phyloP scores from a whole-genome alignment of 495 filamentous ascomycete species.

The Lasiosphaeria ovina region DNA sequence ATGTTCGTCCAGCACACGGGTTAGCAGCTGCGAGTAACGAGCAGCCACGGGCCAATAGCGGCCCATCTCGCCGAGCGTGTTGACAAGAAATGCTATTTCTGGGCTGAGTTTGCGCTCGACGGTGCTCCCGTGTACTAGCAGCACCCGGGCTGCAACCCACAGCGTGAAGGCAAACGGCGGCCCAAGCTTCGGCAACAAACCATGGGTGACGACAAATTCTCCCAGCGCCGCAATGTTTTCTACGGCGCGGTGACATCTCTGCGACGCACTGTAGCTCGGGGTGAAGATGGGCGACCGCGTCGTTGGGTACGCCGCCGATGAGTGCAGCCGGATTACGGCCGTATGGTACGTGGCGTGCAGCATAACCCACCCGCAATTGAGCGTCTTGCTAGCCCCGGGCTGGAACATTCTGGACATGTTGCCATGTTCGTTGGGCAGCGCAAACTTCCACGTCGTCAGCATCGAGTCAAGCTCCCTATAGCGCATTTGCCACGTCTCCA shows the following conservation, averaged over 20 bases:
- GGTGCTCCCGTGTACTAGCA: conserved; percentile 84
- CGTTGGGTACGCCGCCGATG: conserved; percentile 88
- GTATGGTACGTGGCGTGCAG: conserved; percentile 75
- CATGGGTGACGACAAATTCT: conserved; percentile 68
- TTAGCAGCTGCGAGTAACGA: conserved; percentile 75
- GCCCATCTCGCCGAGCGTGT: conserved; percentile 75
- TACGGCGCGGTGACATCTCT: conserved; percentile 76
- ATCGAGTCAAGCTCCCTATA: conserved; percentile 80
- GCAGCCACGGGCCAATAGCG: conserved; percentile 80
- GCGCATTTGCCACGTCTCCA: conserved; percentile 82
- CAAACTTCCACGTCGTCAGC: conserved; percentile 78
- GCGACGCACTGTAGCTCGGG: conserved; percentile 76
- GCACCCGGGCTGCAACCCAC: conserved; percentile 84
- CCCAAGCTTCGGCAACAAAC: conserved; percentile 73
- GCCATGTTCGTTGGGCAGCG: conserved; percentile 74
- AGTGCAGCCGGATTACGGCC: conserved; percentile 83
- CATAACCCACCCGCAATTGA: conserved; percentile 85
- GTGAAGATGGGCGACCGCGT: conserved; percentile 82
- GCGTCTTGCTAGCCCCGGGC: conserved; percentile 57
- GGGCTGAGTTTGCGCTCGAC: conserved; percentile 77
- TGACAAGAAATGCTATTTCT: conserved; percentile 75
- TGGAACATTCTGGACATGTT: conserved; percentile 74
- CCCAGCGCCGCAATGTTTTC: conserved; percentile 78
- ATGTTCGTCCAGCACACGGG: conserved; percentile 81
- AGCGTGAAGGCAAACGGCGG: conserved; percentile 87